Evolutionary conservation across 2,329 filamentous ascomycete genomes (phyloP).

Genomic region (Monosporascus ibericus): DNA sequence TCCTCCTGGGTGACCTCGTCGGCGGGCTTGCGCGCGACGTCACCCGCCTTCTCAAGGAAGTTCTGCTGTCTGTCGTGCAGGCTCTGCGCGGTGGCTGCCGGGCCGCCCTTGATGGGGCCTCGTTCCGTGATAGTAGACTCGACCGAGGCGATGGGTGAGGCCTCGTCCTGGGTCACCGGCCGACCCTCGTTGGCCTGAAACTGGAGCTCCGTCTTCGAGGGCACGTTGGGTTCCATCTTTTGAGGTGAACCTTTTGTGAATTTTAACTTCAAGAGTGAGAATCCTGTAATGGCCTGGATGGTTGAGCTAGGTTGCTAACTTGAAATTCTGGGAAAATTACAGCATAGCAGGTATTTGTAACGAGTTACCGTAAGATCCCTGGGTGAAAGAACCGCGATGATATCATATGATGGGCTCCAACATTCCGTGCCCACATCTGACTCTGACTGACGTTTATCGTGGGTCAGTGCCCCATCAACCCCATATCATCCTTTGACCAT

Average conservation of each 20-base stretch:
- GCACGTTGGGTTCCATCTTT: conserved; percentile 5
- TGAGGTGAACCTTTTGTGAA: background rate
- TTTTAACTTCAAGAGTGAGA: no score
- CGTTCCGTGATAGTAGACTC: conserved; percentile 24
- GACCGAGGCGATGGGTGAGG: conserved; percentile 16
- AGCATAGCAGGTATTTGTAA: no score
- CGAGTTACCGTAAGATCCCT: no score
- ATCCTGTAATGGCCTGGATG: no score
- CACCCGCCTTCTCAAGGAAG: conserved; percentile 23
- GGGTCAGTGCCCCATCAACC: no score
- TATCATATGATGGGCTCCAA: no score
- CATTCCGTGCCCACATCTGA: no score
- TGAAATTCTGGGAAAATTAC: no score
- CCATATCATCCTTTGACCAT: no score
- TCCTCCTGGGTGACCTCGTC: conserved; percentile 25
- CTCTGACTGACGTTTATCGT: no score
- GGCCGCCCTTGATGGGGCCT: conserved; percentile 26
- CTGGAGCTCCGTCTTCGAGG: conserved; percentile 12
- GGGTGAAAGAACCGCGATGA: no score
- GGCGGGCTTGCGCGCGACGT: conserved; percentile 22
- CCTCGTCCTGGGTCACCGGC: conserved; percentile 21
- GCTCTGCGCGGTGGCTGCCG: conserved; percentile 27
- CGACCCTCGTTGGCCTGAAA: conserved; percentile 15
- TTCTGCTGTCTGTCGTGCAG: conserved; percentile 28
- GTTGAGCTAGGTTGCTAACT: no score